Conservation (phyloP, 2,329 filamentous ascomycete species). For the Cladophialophora chaetospira region DNA sequence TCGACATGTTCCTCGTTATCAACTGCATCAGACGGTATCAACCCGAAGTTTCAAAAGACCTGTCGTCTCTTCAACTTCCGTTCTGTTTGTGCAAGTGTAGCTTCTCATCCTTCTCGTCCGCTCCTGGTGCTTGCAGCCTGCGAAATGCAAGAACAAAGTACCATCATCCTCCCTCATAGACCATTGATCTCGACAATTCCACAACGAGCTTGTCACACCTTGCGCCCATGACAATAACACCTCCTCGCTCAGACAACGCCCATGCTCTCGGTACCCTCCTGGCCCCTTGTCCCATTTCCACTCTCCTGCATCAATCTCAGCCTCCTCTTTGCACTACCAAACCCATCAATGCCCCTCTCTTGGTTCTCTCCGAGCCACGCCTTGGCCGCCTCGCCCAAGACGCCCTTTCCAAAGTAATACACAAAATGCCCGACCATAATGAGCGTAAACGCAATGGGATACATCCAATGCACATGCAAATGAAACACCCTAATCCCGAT, state of each 20-base stretch:
- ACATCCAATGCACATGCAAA: slow-evolving; percentile 79
- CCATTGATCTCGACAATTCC: not conserved
- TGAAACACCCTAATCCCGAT: slow-evolving; percentile 88
- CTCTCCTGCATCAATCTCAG: slow-evolving; percentile 44
- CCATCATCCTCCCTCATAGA: too few relatives aligned
- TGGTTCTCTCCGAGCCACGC: slow-evolving; percentile 91
- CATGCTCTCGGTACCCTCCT: slow-evolving; percentile 29
- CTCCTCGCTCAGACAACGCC: slow-evolving; percentile 23
- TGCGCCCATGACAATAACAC: not conserved
- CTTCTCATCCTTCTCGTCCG: too few relatives aligned
- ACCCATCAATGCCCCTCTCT: slow-evolving; percentile 73
- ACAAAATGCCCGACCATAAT: slow-evolving; percentile 83
- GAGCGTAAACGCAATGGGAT: slow-evolving; percentile 91
- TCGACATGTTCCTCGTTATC: too few relatives aligned
- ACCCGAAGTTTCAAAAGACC: too few relatives aligned
- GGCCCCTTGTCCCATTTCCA: slow-evolving; percentile 18
- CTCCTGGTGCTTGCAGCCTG: too few relatives aligned
- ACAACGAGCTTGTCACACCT: not conserved
- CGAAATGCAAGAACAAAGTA: too few relatives aligned
- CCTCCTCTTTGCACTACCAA: slow-evolving; percentile 83
- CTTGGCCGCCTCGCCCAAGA: slow-evolving; percentile 86
- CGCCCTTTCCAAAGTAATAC: slow-evolving; percentile 82
- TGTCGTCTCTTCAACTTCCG: too few relatives aligned
- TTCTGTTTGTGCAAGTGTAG: too few relatives aligned
- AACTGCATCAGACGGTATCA: too few relatives aligned